These are phyloP conservation scores for Sporothrix luriei DNA, from an alignment of 2,329 filamentous ascomycete genomes.

Conservation along the genomic window DNA sequence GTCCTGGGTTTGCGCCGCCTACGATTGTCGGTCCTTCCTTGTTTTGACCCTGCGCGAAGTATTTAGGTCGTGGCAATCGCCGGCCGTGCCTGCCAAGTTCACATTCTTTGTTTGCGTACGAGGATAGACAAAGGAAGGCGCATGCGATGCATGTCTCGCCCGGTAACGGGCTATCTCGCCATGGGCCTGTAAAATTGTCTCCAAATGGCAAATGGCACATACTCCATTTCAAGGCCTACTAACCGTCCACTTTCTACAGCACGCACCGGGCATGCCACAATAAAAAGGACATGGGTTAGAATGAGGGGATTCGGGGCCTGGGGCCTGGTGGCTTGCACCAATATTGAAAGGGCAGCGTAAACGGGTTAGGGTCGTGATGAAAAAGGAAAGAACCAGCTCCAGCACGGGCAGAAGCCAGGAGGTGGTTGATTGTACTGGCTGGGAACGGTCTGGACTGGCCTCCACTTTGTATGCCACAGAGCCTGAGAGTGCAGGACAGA, in stretches of 20 bases:
- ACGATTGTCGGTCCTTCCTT: slow-evolving; percentile 24
- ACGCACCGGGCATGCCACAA: slow-evolving; percentile 15
- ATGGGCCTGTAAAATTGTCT: slow-evolving; percentile 7
- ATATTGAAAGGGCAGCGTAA: slow-evolving; percentile 4
- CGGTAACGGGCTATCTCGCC: background rate
- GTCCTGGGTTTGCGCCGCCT: slow-evolving; percentile 11
- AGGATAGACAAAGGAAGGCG: background rate
- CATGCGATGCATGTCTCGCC: too few relatives aligned
- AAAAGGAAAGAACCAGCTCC: slow-evolving; percentile 23
- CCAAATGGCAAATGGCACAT: slow-evolving; percentile 18
- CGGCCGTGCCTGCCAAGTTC: slow-evolving; percentile 3
- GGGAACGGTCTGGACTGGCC: slow-evolving; percentile 17
- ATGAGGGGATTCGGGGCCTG: slow-evolving; percentile 3
- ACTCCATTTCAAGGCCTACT: slow-evolving; percentile 22
- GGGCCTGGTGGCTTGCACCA: slow-evolving; percentile 3
- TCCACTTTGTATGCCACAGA: background rate
- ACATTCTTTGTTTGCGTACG: background rate
- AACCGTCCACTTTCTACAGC: slow-evolving; percentile 21
- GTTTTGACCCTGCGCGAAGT: slow-evolving; percentile 13
- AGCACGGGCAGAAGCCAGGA: slow-evolving; percentile 22
- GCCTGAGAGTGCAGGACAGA: background rate
- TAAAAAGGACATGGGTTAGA: background rate
- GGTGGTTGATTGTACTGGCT: slow-evolving; percentile 7
- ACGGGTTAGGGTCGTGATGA: slow-evolving; percentile 7
- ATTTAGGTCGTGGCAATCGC: slow-evolving; percentile 11